Evolutionary conservation across 2,329 filamentous ascomycete genomes (phyloP).

Genomic region (Penicillium freii): DNA sequence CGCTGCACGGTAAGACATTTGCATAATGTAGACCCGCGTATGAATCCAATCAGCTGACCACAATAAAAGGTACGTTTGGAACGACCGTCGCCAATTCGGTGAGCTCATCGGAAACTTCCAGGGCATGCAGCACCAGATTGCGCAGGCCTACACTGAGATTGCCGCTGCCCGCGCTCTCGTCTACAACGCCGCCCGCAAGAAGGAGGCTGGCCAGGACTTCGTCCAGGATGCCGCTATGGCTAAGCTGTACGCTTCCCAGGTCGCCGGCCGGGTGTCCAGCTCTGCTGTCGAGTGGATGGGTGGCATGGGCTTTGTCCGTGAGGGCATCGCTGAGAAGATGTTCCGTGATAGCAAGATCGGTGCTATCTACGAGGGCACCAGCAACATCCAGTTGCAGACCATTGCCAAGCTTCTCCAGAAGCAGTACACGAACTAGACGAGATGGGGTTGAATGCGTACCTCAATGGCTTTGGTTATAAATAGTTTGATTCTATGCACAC

Average conservation of each 20-base stretch:
- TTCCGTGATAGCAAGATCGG: constrained; percentile 98
- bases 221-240: constrained; percentile 97
- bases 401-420: constrained; percentile 70
- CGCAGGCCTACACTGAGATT: constrained; percentile 93
- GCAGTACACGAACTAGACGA: constrained; percentile 59
- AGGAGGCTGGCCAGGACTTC: constrained; percentile 95
- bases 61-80: constrained; percentile 76
- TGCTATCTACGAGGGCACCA: constrained; percentile 86
- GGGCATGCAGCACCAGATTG: constrained; percentile 98
- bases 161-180: constrained; percentile 85
- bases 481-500: constrained; percentile 1
- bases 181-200: constrained; percentile 95
- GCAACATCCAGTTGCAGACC: constrained; percentile 67
- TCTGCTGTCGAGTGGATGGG: constrained; percentile 98
- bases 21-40: not conserved
- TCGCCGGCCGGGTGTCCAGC: constrained; percentile 81
- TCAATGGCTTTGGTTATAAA: constrained; percentile 4
- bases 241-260: constrained; percentile 90
- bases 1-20: constrained; percentile 65
- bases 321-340: constrained; percentile 96
- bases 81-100: constrained; percentile 96
- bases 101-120: constrained; percentile 94
- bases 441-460: not conserved
- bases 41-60: constrained; percentile 8
- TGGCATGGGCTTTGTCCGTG: constrained; percentile 96